Conservation (phyloP, 768 basidiomycete genomes). For the Amanita rubescens region DNA sequence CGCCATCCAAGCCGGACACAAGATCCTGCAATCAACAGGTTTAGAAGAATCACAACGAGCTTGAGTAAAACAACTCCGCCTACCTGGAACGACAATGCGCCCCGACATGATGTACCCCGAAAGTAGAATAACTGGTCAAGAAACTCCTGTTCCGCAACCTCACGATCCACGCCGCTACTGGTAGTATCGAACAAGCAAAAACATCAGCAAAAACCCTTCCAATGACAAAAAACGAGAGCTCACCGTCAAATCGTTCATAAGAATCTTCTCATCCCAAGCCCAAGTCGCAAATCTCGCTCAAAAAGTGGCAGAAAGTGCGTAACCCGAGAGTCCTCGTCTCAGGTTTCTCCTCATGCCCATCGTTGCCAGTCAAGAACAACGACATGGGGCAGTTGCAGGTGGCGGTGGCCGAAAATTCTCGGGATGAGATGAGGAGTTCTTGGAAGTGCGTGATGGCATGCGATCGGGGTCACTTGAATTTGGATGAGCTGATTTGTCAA, state of each 20-base stretch:
- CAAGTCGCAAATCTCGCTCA: slow-evolving; percentile 92
- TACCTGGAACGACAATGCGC: slow-evolving; percentile 87
- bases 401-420: slow-evolving; percentile 90
- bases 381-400: slow-evolving; percentile 39
- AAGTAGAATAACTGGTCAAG: slow-evolving; percentile 91
- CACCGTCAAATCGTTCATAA: slow-evolving; percentile 88
- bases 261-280: slow-evolving; percentile 91
- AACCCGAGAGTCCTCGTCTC: slow-evolving; percentile 90
- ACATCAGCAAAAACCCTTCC: not conserved
- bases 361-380: slow-evolving; percentile 46
- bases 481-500: slow-evolving; percentile 93
- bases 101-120: slow-evolving; percentile 80
- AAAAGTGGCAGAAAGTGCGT: slow-evolving; percentile 81
- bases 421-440: slow-evolving; percentile 93
- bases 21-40: slow-evolving; percentile 55
- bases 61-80: slow-evolving; percentile 11
- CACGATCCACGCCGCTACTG: slow-evolving; percentile 85
- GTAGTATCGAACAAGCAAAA: slow-evolving; percentile 23
- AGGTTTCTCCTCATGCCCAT: slow-evolving; percentile 64
- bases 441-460: slow-evolving; percentile 97
- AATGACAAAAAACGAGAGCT: slow-evolving; percentile 4
- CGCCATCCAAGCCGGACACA: slow-evolving; percentile 79
- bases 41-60: not conserved
- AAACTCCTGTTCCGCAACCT: slow-evolving; percentile 90
- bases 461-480: slow-evolving; percentile 74